A percentile compares a stretch with the other conserved stretches of the same genome.
Evolutionary conservation across 768 basidiomycete species (phyloP).

Genomic region (Lepiota venenata): DNA sequence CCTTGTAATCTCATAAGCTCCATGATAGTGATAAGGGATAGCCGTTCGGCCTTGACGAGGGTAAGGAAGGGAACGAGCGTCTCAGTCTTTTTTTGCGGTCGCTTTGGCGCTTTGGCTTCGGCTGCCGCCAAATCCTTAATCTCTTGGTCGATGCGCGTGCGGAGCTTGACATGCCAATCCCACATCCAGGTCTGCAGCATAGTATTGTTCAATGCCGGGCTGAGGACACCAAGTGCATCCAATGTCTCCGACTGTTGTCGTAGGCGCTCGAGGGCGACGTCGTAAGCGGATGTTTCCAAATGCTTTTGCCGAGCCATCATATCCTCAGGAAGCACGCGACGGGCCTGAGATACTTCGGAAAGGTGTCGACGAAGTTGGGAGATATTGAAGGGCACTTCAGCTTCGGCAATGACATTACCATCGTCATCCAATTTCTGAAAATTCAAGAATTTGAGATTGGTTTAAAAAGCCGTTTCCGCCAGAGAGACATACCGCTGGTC

Average conservation of each 20-base stretch:
- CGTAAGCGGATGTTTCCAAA: slow-evolving; percentile 83
- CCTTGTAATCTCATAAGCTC: slow-evolving; percentile 84
- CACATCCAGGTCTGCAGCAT: slow-evolving; percentile 81
- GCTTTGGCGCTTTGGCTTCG: neutral
- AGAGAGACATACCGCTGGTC: slow-evolving; percentile 31
- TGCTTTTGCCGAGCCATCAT: slow-evolving; percentile 73
- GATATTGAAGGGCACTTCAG: slow-evolving; percentile 72
- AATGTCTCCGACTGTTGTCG: slow-evolving; percentile 60
- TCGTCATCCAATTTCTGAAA: slow-evolving; percentile 17
- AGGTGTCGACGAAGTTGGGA: slow-evolving; percentile 69
- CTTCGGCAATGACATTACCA: slow-evolving; percentile 20
- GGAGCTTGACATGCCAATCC: slow-evolving; percentile 74
- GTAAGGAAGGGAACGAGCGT: slow-evolving; percentile 69
- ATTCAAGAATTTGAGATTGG: neutral
- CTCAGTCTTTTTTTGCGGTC: slow-evolving; percentile 1
- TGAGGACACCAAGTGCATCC: slow-evolving; percentile 51
- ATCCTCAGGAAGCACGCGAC: slow-evolving; percentile 63
- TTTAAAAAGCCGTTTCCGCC: neutral
- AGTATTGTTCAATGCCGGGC: slow-evolving; percentile 33
- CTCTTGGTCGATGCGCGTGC: slow-evolving; percentile 45
- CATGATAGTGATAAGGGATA: slow-evolving; percentile 86
- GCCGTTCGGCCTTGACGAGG: slow-evolving; percentile 70
- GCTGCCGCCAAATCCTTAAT: slow-evolving; percentile 45
- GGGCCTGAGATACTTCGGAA: slow-evolving; percentile 56
- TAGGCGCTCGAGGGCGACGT: slow-evolving; percentile 72